phyloP scores from a whole-genome alignment of 179 eudicot species.

The Beta lomatogona region DNA sequence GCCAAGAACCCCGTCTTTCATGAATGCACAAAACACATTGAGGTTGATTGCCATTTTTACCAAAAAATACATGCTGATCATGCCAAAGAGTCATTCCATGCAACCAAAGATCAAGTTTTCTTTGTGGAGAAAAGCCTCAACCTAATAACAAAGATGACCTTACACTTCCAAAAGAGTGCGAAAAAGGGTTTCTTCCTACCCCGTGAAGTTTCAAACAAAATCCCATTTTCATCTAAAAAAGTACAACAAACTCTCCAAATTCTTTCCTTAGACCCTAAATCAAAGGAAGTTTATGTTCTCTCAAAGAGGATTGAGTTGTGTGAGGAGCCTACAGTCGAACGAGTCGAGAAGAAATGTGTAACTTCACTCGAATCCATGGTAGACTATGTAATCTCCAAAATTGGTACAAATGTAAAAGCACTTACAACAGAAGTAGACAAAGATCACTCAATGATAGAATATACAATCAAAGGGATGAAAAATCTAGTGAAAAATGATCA shows the following conservation, averaged over 20 bases:
- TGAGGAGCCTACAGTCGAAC: constrained; percentile 41
- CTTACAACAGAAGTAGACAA: constrained; percentile 41
- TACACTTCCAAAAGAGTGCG: constrained; percentile 1
- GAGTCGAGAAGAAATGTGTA: constrained; percentile 57
- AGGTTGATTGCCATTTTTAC: too few species aligned
- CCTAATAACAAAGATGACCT: constrained; percentile 7
- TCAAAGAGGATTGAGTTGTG: constrained; percentile 43
- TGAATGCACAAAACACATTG: too few species aligned
- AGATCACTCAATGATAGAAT: constrained; percentile 26
- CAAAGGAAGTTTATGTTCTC: constrained; percentile 40
- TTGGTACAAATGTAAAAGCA: constrained; percentile 48
- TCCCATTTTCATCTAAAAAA: constrained; percentile 19
- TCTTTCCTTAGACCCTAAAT: constrained; percentile 36
- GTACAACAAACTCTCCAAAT: background rate
- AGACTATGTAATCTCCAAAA: constrained; percentile 43
- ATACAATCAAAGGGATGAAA: constrained; percentile 27
- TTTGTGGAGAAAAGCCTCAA: constrained; percentile 14
- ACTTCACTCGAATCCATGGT: constrained; percentile 71
- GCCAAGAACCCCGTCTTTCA: too few species aligned
- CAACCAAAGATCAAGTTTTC: constrained; percentile 3
- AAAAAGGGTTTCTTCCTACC: constrained; percentile 7
- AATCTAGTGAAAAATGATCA: constrained; percentile 22
- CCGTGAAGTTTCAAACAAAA: constrained; percentile 4
- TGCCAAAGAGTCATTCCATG: background rate
- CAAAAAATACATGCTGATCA: background rate